Evolutionary conservation across 495 filamentous ascomycete genomes (phyloP).

Genomic region (Penicillium mononematosum): DNA sequence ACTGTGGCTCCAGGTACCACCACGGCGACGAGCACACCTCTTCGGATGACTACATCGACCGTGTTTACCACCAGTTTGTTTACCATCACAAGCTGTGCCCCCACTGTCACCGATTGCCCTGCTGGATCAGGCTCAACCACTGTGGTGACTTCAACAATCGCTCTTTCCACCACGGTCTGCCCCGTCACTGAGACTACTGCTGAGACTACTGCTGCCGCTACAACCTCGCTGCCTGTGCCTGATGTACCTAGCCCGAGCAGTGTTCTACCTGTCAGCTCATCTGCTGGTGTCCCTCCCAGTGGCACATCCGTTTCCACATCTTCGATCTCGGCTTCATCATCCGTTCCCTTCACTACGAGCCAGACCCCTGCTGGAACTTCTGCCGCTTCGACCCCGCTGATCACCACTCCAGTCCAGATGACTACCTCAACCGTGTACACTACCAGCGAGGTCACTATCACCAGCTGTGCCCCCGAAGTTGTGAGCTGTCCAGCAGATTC

Average conservation of each 20-base stretch:
- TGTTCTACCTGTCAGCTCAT: slow-evolving; percentile 1
- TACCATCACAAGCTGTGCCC: slow-evolving; percentile 57
- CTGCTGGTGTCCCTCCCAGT: background rate
- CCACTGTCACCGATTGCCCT: slow-evolving; percentile 60
- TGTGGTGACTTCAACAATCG: slow-evolving; percentile 54
- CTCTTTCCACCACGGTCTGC: slow-evolving; percentile 61
- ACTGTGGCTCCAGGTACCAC: slow-evolving; percentile 17
- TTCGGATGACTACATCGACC: slow-evolving; percentile 18
- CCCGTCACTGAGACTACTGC: slow-evolving; percentile 46
- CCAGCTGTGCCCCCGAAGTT: slow-evolving; percentile 56
- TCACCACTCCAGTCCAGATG: slow-evolving; percentile 26
- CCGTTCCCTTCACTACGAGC: background rate
- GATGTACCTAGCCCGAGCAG: background rate
- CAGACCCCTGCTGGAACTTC: background rate
- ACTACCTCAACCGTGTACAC: slow-evolving; percentile 61
- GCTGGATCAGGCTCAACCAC: slow-evolving; percentile 41
- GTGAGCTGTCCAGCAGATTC: slow-evolving; percentile 57
- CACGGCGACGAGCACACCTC: slow-evolving; percentile 14
- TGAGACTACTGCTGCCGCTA: slow-evolving; percentile 14
- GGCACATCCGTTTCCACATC: background rate
- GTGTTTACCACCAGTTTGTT: slow-evolving; percentile 58
- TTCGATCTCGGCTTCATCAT: background rate
- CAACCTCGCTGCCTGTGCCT: slow-evolving; percentile 10
- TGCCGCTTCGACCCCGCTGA: slow-evolving; percentile 1
- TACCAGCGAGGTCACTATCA: slow-evolving; percentile 58